These are phyloP conservation scores for Aspergillus pseudotamarii DNA, from an alignment of 2,329 filamentous ascomycete species.

Conservation along the genomic window DNA sequence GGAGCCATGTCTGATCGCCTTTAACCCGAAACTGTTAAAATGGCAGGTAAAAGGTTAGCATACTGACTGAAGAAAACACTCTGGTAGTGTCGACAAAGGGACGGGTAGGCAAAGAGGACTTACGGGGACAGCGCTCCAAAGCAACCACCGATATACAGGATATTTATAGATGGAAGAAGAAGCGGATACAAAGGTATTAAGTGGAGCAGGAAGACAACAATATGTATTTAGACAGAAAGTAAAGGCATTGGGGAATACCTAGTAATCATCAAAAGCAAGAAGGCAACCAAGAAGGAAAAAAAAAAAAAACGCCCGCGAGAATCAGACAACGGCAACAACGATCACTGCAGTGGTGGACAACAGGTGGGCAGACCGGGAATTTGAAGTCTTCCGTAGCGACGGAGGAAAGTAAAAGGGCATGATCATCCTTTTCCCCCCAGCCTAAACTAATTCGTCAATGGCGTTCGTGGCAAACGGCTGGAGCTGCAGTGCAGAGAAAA, in stretches of 20 bases:
- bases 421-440: slow-evolving; percentile 23
- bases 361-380: slow-evolving; percentile 29
- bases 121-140: slow-evolving; percentile 18
- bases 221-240: slow-evolving; percentile 7
- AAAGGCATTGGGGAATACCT: slow-evolving; percentile 10
- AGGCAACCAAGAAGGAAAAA: slow-evolving; percentile 7
- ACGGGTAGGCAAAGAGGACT: slow-evolving; percentile 18
- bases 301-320: slow-evolving; percentile 15
- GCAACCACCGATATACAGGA: background rate
- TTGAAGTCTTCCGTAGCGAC: slow-evolving; percentile 29
- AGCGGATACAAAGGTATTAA: slow-evolving; percentile 2
- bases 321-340: slow-evolving; percentile 19
- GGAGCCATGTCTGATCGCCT: slow-evolving; percentile 38
- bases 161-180: slow-evolving; percentile 4
- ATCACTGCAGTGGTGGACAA: slow-evolving; percentile 15
- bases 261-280: slow-evolving; percentile 8
- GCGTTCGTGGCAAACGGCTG: slow-evolving; percentile 21
- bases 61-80: background rate
- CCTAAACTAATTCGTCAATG: slow-evolving; percentile 23
- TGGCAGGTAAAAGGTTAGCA: slow-evolving; percentile 6
- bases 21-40: slow-evolving; percentile 32
- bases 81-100: background rate
- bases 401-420: slow-evolving; percentile 29
- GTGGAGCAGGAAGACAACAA: slow-evolving; percentile 9
- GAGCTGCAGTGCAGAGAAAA: slow-evolving; percentile 20